Evolutionary conservation across 306 rosid genomes (phyloP).

Genomic region (Vicia sativa): DNA sequence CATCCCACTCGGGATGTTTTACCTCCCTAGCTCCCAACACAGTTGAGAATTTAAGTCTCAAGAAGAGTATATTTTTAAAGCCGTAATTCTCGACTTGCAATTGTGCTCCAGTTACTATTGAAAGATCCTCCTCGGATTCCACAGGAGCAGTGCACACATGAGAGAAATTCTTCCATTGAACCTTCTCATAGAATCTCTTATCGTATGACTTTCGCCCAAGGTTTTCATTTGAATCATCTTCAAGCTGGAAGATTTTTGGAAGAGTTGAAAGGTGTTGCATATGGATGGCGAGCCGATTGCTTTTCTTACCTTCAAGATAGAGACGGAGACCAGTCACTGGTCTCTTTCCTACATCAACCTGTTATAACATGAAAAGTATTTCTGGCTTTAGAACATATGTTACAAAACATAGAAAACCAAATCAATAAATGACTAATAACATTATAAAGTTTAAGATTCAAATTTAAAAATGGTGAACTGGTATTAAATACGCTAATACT

Average conservation of each 20-base stretch:
- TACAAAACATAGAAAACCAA: slow-evolving; percentile 27
- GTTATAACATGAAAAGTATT: slow-evolving; percentile 41
- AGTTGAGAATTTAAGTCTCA: slow-evolving; percentile 74
- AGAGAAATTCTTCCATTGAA: slow-evolving; percentile 96
- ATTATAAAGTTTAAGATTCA: slow-evolving; percentile 7
- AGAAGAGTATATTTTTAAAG: slow-evolving; percentile 72
- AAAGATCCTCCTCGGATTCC: slow-evolving; percentile 78
- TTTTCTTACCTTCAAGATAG: slow-evolving; percentile 92
- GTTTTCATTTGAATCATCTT: slow-evolving; percentile 75
- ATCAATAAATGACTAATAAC: slow-evolving; percentile 1
- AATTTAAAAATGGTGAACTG: background rate
- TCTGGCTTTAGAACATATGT: slow-evolving; percentile 33
- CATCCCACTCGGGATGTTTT: slow-evolving; percentile 90
- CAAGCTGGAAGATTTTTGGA: slow-evolving; percentile 81
- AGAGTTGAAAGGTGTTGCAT: slow-evolving; percentile 90
- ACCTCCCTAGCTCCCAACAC: slow-evolving; percentile 68
- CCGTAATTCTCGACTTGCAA: slow-evolving; percentile 89
- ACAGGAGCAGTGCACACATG: slow-evolving; percentile 96
- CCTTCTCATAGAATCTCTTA: slow-evolving; percentile 83
- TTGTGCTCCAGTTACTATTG: slow-evolving; percentile 91
- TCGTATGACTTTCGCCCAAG: slow-evolving; percentile 57
- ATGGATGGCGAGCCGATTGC: slow-evolving; percentile 92
- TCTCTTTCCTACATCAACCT: slow-evolving; percentile 96
- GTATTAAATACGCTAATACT: background rate
- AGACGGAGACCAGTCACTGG: slow-evolving; percentile 96